Conservation (phyloP, 2,329 filamentous ascomycete species). For the Didymella keratinophila region DNA sequence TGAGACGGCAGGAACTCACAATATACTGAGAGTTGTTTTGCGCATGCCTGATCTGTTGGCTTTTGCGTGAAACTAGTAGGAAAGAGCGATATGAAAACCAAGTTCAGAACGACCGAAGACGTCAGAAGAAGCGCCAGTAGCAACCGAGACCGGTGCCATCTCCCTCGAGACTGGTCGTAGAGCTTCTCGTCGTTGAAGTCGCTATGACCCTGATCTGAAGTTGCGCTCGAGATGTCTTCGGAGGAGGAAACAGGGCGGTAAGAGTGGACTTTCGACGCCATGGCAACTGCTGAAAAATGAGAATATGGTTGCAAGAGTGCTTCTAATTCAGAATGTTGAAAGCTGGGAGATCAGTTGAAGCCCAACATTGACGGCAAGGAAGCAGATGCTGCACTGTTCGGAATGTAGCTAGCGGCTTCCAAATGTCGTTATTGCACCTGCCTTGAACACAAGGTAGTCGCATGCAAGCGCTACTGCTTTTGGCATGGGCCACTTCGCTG, state of each 20-base stretch:
- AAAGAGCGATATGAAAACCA: neutral
- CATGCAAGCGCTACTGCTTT: neutral
- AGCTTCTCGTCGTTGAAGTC: neutral
- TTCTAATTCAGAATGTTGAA: neutral
- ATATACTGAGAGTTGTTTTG: neutral
- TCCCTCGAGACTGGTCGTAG: neutral
- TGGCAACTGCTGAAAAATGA: neutral
- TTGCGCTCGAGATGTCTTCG: neutral
- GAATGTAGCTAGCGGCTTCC: neutral
- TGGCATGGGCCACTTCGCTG: neutral
- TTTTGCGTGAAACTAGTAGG: neutral
- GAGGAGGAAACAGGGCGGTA: neutral
- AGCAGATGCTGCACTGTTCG: neutral
- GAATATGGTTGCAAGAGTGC: too few relatives aligned
- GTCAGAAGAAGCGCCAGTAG: neutral
- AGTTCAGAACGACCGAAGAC: neutral
- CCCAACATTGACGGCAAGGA: neutral
- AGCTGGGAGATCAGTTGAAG: neutral
- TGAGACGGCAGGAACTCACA: too few relatives aligned
- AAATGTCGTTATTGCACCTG: neutral
- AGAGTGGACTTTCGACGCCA: neutral
- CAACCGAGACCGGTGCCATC: neutral
- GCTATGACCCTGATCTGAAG: neutral
- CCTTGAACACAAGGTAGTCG: neutral
- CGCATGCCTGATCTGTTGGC: neutral